Base-by-base conservation (phyloP, 257 asterid genomes). In the Verbascum thapsus region DNA sequence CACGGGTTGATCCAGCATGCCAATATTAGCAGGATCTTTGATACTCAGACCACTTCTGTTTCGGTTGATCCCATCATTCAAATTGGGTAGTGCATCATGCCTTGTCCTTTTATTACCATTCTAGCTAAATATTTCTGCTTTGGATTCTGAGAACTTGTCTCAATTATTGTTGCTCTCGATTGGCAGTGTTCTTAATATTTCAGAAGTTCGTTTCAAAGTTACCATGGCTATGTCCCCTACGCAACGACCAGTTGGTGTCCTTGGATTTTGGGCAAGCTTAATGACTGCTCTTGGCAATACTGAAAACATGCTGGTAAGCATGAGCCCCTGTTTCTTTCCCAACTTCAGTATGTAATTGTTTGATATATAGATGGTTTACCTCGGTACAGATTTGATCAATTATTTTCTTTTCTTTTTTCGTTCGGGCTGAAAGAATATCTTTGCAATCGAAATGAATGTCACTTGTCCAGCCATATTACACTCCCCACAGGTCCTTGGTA, bases 201-300 rank as follows among this genome's bases (percentile, higher is more conserved):
- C 96, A 3, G 99, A 94, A 76, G 75, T 90, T 18, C 94, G 99
- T 66, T 80, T 94, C 76, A 94, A 90, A 82, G 91, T 94, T 49
- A 87, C 99, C 66, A 90, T 94, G 95, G 91, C 83, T 63, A 94
- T 94, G 99, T 94, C 99, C 61, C 99, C 99, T 56, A 85, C 95
- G 76, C 99, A 94, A 74, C 88, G 99, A 45, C 99, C 99, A 59
- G 97, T 88, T 8, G 99, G 99, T 69, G 99, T 94, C 80, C 99
- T 94, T 73, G 99, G 99, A 52, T 94, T 94, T 76, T 94, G 99
- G 99, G 88, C 99, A 59, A 90, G 97, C 80, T 83, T 94, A 79
- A 94, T 94, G 99, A 94, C 99, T 56, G 99, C 99, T 18, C 94
- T 94, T 50, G 99, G 99, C 71, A 94, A 94, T 77, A 89, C 95